phyloP scores from a whole-genome alignment of 192 early-diverging fungal species.

The Ambispora gerdemannii region DNA sequence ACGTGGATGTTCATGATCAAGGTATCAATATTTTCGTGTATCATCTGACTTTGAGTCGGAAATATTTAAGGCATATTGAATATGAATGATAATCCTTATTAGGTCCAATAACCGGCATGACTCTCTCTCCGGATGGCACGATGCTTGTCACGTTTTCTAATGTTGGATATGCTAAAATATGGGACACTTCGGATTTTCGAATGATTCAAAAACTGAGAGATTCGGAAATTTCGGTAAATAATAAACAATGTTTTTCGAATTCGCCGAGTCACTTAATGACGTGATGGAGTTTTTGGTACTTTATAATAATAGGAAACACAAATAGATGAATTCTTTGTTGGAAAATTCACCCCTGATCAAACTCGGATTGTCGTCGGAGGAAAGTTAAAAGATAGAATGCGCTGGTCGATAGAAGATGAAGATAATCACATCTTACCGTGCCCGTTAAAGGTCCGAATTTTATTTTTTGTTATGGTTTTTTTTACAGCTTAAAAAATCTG shows the following conservation, averaged over 20 bases:
- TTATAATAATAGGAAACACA: conserved; percentile 58
- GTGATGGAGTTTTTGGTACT: no score
- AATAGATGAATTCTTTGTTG: conserved; percentile 91
- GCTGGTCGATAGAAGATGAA: conserved; percentile 85
- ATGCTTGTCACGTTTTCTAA: conserved; percentile 87
- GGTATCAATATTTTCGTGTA: conserved; percentile 33
- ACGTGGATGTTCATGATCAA: conserved; percentile 70
- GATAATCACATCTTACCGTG: conserved; percentile 95
- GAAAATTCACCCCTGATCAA: conserved; percentile 69
- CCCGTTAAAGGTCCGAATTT: conserved; percentile 86
- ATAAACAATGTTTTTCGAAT: conserved; percentile 7
- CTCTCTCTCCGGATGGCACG: conserved; percentile 76
- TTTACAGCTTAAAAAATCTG: neutral
- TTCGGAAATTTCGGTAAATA: conserved; percentile 34
- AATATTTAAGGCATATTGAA: conserved; percentile 6
- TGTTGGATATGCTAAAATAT: conserved; percentile 69
- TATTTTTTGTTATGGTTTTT: neutral
- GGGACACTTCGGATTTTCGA: conserved; percentile 76
- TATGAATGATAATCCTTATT: conserved; percentile 3
- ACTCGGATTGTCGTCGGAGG: conserved; percentile 74
- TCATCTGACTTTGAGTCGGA: neutral
- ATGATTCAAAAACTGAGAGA: conserved; percentile 73
- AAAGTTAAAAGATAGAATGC: conserved; percentile 84
- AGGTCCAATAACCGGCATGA: conserved; percentile 79
- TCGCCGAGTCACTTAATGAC: no score